Evolutionary conservation across 495 filamentous ascomycete species (phyloP).

Genomic region (Neurospora tetrasperma): DNA sequence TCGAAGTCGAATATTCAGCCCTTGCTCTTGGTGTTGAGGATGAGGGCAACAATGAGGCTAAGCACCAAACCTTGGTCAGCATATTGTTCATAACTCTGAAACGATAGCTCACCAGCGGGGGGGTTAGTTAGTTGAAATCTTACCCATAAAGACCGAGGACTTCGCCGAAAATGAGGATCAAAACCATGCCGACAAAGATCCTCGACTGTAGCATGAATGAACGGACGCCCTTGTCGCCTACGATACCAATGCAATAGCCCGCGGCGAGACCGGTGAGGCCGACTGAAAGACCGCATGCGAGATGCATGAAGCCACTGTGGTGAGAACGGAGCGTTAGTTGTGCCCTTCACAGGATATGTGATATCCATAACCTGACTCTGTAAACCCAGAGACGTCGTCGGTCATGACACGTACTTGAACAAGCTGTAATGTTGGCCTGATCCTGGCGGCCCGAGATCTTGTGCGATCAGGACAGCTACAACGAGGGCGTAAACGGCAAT

Average conservation of each 20-base stretch:
- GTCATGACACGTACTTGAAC: constrained; percentile 55
- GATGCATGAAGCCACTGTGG: constrained; percentile 76
- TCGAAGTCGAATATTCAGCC: constrained; percentile 21
- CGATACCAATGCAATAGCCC: constrained; percentile 91
- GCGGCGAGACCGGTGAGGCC: constrained; percentile 90
- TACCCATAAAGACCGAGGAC: constrained; percentile 96
- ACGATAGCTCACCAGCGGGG: background rate
- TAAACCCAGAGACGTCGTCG: background rate
- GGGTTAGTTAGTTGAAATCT: constrained; percentile 11
- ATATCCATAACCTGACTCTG: background rate
- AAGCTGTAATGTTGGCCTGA: constrained; percentile 56
- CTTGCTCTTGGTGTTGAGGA: constrained; percentile 46
- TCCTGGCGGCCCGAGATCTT: constrained; percentile 59
- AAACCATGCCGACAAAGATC: constrained; percentile 95
- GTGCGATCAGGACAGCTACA: constrained; percentile 86
- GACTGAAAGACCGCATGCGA: constrained; percentile 83
- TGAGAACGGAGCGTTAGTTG: constrained; percentile 9
- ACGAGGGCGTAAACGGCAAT: constrained; percentile 97
- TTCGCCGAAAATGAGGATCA: constrained; percentile 98
- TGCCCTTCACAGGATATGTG: background rate
- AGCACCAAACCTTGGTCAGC: constrained; percentile 1
- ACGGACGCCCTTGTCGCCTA: constrained; percentile 87
- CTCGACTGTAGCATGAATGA: constrained; percentile 92
- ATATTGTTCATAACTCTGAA: background rate
- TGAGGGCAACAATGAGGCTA: constrained; percentile 40